Evolutionary conservation across 768 basidiomycete species (phyloP), one percentile per base, ranked within the genome.

Genomic region (Mycena latifolia): DNA sequence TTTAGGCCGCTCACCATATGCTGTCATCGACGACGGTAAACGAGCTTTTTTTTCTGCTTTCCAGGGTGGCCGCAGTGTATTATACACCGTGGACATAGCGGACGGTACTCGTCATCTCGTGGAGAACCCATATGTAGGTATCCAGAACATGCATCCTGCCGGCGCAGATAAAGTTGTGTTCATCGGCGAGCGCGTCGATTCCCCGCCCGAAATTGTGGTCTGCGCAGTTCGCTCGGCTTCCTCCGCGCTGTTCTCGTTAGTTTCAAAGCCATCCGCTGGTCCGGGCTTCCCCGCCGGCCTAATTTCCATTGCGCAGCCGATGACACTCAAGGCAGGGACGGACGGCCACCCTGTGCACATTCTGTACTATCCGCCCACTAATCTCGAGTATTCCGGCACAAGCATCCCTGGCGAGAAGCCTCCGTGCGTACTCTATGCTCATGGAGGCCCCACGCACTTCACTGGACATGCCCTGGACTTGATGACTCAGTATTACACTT

Each of bases 381-480:
- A 93, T 70, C 88, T 90, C 0, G 75, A 79, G 0, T 93, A 89
- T 67, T 70, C 75, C 1, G 89, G 85, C 0, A 80, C 83, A 5
- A 85, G 76, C 46, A 72, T 82, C 7, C 59, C 69, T 0, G 84
- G 81, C 3, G 89, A 91, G 74, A 82, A 80, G 46, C 93, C 93
- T 0, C 93, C 93, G 5, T 88, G 87, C 62, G 80, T 93, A 9
- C 78, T 93, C 20, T 69, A 81, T 29, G 83, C 85, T 7, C 93
- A 94, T 61, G 93, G 93, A 0, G 93, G 93, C 0, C 93, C 94
- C 0, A 94, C 92, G 0, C 67, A 68, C 10, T 74, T 80, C 3
- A 76, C 80, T 4, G 29, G 65, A 1, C 87, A 89, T 47, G 85
- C 79, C 0, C 73, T 94, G 29, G 75, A 74, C 12, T 88, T 87